Percentiles rank a stretch among this genome's conserved stretches.
phyloP scores from a whole-genome alignment of 768 basidiomycete species.

The Leucocoprinus leucothites region DNA sequence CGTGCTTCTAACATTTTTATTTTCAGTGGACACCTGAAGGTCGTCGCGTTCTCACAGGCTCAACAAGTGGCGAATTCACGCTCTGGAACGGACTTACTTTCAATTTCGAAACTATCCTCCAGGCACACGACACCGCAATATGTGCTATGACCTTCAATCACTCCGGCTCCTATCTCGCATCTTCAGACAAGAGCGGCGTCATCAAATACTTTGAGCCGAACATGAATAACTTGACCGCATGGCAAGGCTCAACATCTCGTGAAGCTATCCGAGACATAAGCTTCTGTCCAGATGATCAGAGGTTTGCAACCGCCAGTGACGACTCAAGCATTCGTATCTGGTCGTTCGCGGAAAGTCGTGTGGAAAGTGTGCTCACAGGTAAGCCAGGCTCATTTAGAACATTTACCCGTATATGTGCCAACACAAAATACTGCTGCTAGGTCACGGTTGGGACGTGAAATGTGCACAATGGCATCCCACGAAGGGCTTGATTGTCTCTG shows the following conservation, averaged over 20 bases:
- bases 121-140: conserved; percentile 95
- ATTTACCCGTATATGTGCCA: neutral
- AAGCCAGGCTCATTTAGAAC: conserved; percentile 8
- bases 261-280: conserved; percentile 91
- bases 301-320: conserved; percentile 94
- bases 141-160: conserved; percentile 89
- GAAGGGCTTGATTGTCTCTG: conserved; percentile 91
- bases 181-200: conserved; percentile 88
- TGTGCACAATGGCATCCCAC: conserved; percentile 99
- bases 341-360: conserved; percentile 88
- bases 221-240: conserved; percentile 97
- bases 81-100: conserved; percentile 99
- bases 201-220: conserved; percentile 99
- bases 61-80: conserved; percentile 96
- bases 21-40: conserved; percentile 96
- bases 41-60: conserved; percentile 89
- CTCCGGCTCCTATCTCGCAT: conserved; percentile 89
- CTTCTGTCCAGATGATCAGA: conserved; percentile 88
- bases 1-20: conserved; percentile 2
- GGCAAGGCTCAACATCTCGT: conserved; percentile 80
- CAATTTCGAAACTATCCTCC: conserved; percentile 99
- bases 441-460: conserved; percentile 99
- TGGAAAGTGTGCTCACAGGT: conserved; percentile 88
- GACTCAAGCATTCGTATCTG: conserved; percentile 94
- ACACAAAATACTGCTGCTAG: conserved; percentile 31